Percentiles rank a stretch among this genome's conserved stretches.
These are phyloP conservation scores for Salvia sclarea DNA, from an alignment of 305 asterid genomes.

Conservation along the genomic window DNA sequence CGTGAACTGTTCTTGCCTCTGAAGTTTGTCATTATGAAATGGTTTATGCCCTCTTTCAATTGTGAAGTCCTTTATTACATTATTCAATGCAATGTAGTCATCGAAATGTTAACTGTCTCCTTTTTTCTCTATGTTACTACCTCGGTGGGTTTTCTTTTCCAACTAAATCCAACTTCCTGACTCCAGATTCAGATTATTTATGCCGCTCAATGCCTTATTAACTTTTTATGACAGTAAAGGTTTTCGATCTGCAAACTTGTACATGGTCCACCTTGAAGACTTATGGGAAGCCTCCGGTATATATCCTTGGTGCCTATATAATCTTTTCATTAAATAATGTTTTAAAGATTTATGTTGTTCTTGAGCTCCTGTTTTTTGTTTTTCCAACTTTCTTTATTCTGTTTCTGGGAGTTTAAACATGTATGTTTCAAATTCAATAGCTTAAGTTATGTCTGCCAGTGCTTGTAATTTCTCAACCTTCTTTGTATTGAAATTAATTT, in stretches of 20 bases:
- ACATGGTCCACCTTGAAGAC: conserved; percentile 94
- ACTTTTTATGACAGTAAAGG: conserved; percentile 69
- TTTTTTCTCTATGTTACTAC: conserved; percentile 12
- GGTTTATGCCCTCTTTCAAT: not conserved
- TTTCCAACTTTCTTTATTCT: not conserved
- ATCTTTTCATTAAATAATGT: conserved; percentile 20
- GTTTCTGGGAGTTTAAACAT: conserved; percentile 29
- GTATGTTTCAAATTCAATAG: too few relatives aligned
- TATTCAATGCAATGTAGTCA: conserved; percentile 19
- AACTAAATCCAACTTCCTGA: conserved; percentile 25
- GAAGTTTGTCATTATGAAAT: conserved; percentile 12
- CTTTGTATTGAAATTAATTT: conserved; percentile 6
- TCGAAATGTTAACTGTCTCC: not conserved
- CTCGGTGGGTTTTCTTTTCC: not conserved
- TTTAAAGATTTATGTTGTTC: not conserved
- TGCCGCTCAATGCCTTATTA: conserved; percentile 28
- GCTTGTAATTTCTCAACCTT: conserved; percentile 21
- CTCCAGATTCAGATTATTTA: conserved; percentile 28
- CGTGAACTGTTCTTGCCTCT: conserved; percentile 16
- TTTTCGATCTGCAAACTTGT: conserved; percentile 77
- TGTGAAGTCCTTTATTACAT: not conserved
- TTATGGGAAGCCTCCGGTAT: conserved; percentile 95
- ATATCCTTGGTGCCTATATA: conserved; percentile 25
- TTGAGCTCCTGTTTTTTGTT: conserved; percentile 1
- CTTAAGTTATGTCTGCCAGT: conserved; percentile 8